phyloP scores from a whole-genome alignment of 2,329 filamentous ascomycete species.

The Ascosphaera aggregata region DNA sequence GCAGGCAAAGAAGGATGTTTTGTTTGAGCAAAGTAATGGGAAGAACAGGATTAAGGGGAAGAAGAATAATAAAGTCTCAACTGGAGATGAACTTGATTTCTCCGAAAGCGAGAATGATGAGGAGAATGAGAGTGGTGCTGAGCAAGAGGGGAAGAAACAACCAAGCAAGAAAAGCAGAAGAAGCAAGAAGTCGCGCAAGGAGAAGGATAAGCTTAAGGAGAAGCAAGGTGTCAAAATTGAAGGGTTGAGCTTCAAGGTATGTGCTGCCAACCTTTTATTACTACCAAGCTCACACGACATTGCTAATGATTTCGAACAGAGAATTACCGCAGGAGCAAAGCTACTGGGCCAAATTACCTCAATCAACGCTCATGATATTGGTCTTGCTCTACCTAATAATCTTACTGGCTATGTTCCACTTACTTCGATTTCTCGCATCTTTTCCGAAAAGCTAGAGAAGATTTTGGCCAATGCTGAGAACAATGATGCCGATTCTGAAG shows the following conservation, averaged over 20 bases:
- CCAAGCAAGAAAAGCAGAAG: not conserved
- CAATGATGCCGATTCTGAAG: constrained; percentile 30
- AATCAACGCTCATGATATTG: constrained; percentile 58
- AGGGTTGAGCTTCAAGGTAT: constrained; percentile 70
- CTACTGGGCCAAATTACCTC: constrained; percentile 69
- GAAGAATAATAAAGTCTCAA: constrained; percentile 5
- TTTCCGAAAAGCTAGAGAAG: constrained; percentile 53
- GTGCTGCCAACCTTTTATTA: constrained; percentile 6
- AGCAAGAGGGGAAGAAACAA: not conserved
- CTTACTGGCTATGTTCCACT: constrained; percentile 73
- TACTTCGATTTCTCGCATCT: constrained; percentile 63
- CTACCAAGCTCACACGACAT: not conserved
- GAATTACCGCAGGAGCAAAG: constrained; percentile 61
- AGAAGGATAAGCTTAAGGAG: too few species aligned
- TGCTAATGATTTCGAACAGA: constrained; percentile 24
- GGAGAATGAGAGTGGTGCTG: constrained; percentile 10
- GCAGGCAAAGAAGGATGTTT: constrained; percentile 74
- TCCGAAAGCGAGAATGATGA: constrained; percentile 26
- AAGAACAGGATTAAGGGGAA: constrained; percentile 24
- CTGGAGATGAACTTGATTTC: constrained; percentile 4
- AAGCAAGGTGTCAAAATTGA: constrained; percentile 47
- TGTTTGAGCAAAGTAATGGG: constrained; percentile 57
- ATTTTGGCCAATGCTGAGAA: constrained; percentile 35
- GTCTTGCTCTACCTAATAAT: constrained; percentile 76
- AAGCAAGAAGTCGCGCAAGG: too few species aligned